Evolutionary conservation across 1,139 yeast species (phyloP).

Genomic region (Nakaseomyces uthaithaninus): DNA sequence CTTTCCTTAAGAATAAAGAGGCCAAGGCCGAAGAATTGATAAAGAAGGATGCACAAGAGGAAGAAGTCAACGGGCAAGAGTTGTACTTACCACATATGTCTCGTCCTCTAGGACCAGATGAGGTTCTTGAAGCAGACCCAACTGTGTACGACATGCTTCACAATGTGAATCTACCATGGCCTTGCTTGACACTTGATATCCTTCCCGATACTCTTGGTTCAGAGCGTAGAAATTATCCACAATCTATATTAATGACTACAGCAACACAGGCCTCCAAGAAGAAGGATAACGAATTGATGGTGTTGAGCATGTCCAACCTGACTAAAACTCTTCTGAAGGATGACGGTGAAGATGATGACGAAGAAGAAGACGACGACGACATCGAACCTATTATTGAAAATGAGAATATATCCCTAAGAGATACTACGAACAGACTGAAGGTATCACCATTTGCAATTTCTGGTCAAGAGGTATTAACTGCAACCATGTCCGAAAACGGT

Average conservation of each 20-base stretch:
- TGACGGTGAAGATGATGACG: slow-evolving; percentile 63
- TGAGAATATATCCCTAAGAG: slow-evolving; percentile 64
- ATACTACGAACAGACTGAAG: slow-evolving; percentile 84
- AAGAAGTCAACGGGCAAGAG: slow-evolving; percentile 27
- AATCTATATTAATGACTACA: slow-evolving; percentile 73
- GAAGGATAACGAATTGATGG: slow-evolving; percentile 80
- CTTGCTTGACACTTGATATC: slow-evolving; percentile 84
- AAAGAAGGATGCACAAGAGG: slow-evolving; percentile 31
- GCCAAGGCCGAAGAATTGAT: slow-evolving; percentile 34
- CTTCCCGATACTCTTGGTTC: slow-evolving; percentile 80
- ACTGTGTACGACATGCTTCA: slow-evolving; percentile 94
- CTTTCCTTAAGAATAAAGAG: slow-evolving; percentile 24
- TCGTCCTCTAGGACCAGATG: slow-evolving; percentile 89
- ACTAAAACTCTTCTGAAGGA: slow-evolving; percentile 79
- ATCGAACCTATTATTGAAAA: slow-evolving; percentile 82
- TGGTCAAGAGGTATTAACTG: slow-evolving; percentile 62
- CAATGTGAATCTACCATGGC: slow-evolving; percentile 93
- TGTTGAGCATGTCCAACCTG: slow-evolving; percentile 75
- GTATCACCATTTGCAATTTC: slow-evolving; percentile 64
- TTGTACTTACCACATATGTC: slow-evolving; percentile 82
- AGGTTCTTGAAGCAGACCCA: slow-evolving; percentile 93
- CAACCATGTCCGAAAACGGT: slow-evolving; percentile 84
- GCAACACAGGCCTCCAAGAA: slow-evolving; percentile 90
- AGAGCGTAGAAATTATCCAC: slow-evolving; percentile 87
- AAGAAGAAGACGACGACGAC: slow-evolving; percentile 61